Evolutionary conservation across 257 asterid species (phyloP).

Genomic region (Agastache rugosa): DNA sequence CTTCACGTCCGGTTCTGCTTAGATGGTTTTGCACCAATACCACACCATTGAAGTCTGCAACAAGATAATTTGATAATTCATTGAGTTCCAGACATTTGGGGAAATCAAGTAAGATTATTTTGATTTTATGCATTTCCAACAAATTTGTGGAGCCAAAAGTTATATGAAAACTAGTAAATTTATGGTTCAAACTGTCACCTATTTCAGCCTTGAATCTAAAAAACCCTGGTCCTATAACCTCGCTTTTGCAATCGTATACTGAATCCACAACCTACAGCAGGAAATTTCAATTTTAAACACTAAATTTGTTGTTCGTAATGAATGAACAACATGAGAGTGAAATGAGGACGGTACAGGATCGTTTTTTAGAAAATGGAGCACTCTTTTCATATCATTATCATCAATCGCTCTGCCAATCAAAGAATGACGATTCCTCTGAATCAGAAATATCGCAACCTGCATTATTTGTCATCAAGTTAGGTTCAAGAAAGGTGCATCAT

Average conservation of each 20-base stretch:
- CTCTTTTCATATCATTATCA: slow-evolving; percentile 85
- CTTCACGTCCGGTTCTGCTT: slow-evolving; percentile 86
- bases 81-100: background rate
- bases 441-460: slow-evolving; percentile 94
- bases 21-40: slow-evolving; percentile 91
- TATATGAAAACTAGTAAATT: slow-evolving; percentile 16
- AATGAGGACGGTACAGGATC: slow-evolving; percentile 68
- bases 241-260: slow-evolving; percentile 95
- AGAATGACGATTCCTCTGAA: slow-evolving; percentile 98
- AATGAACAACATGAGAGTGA: slow-evolving; percentile 20
- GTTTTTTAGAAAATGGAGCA: slow-evolving; percentile 75
- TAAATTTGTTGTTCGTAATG: slow-evolving; percentile 20
- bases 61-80: slow-evolving; percentile 29
- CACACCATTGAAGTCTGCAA: slow-evolving; percentile 90
- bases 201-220: slow-evolving; percentile 98
- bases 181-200: slow-evolving; percentile 56
- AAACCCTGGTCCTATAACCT: slow-evolving; percentile 99
- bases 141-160: slow-evolving; percentile 26
- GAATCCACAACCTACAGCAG: slow-evolving; percentile 82
- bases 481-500: slow-evolving; percentile 12
- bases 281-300: slow-evolving; percentile 30
- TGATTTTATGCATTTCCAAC: slow-evolving; percentile 8
- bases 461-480: slow-evolving; percentile 32
- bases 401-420: slow-evolving; percentile 97
- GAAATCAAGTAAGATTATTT: slow-evolving; percentile 11